A percentile compares a stretch with the other conserved stretches of the same genome.
Evolutionary conservation across 495 filamentous ascomycete species (phyloP).

Genomic region (Stereocaulon alpinum): DNA sequence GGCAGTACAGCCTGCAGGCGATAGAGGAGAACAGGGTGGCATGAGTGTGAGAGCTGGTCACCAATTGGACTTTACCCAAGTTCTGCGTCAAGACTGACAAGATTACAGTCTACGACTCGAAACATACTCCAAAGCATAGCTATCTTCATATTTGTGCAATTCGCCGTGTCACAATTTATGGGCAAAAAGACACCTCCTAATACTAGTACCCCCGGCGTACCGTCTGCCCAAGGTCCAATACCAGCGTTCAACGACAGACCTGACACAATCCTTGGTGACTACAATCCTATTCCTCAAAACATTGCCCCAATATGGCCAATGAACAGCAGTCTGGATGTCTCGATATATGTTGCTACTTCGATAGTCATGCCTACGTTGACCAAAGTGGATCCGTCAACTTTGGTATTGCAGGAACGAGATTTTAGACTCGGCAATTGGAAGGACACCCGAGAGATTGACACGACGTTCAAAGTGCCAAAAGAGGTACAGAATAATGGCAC

Average conservation of each 20-base stretch:
- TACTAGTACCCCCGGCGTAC: constrained; percentile 33
- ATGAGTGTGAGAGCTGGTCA: constrained; percentile 9
- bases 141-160: constrained; percentile 61
- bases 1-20: constrained; percentile 5
- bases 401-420: constrained; percentile 68
- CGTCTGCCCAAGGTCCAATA: constrained; percentile 39
- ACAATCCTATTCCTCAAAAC: constrained; percentile 61
- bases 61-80: background rate
- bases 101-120: constrained; percentile 43
- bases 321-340: constrained; percentile 70
- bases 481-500: constrained; percentile 86
- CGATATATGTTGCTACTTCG: constrained; percentile 71
- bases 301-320: constrained; percentile 82
- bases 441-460: constrained; percentile 68
- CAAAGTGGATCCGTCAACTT: constrained; percentile 39
- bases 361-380: constrained; percentile 57
- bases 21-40: constrained; percentile 6
- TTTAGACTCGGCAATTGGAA: constrained; percentile 74
- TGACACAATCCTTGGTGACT: constrained; percentile 45
- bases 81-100: constrained; percentile 12
- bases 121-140: constrained; percentile 53
- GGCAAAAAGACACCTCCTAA: constrained; percentile 36
- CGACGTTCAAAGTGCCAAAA: constrained; percentile 65
- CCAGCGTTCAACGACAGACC: constrained; percentile 60
- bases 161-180: constrained; percentile 47